These are phyloP conservation scores for Fusarium tuaranense DNA, from an alignment of 2,329 filamentous ascomycete genomes.

Conservation along the genomic window DNA sequence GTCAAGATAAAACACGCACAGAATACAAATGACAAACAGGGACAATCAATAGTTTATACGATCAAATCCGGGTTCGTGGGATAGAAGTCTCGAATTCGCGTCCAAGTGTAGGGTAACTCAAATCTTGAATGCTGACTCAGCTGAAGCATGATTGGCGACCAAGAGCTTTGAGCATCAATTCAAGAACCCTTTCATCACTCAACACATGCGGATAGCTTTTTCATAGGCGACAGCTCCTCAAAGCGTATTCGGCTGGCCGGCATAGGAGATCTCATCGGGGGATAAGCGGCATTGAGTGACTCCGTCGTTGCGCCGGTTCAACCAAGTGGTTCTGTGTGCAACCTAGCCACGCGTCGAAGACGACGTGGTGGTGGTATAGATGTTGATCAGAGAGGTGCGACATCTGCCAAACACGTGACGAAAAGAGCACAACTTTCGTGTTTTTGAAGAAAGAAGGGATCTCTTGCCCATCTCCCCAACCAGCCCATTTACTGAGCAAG, in stretches of 20 bases:
- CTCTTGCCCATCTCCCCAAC: neutral
- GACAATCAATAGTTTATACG: neutral
- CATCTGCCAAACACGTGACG: neutral
- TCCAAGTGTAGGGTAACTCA: slow-evolving; percentile 8
- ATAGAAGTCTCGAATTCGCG: neutral
- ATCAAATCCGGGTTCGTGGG: neutral
- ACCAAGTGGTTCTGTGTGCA: slow-evolving; percentile 1
- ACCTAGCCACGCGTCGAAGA: neutral
- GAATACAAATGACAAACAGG: neutral
- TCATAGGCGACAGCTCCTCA: slow-evolving; percentile 1
- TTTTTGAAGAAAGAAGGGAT: neutral
- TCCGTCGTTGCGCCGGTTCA: neutral
- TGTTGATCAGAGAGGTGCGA: slow-evolving; percentile 3
- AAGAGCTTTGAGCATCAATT: slow-evolving; percentile 30
- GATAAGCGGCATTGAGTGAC: neutral
- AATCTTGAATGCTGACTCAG: slow-evolving; percentile 27
- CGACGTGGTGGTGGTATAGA: slow-evolving; percentile 16
- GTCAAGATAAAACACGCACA: rapidly evolving
- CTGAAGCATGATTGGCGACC: slow-evolving; percentile 25
- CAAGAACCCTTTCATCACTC: slow-evolving; percentile 21
- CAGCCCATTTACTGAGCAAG: neutral
- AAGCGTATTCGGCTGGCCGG: neutral
- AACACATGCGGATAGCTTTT: slow-evolving; percentile 20
- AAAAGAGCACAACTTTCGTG: neutral
- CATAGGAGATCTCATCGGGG: neutral